Evolutionary conservation across 2,329 filamentous ascomycete genomes (phyloP).

Genomic region (Aureobasidium melanogenum): DNA sequence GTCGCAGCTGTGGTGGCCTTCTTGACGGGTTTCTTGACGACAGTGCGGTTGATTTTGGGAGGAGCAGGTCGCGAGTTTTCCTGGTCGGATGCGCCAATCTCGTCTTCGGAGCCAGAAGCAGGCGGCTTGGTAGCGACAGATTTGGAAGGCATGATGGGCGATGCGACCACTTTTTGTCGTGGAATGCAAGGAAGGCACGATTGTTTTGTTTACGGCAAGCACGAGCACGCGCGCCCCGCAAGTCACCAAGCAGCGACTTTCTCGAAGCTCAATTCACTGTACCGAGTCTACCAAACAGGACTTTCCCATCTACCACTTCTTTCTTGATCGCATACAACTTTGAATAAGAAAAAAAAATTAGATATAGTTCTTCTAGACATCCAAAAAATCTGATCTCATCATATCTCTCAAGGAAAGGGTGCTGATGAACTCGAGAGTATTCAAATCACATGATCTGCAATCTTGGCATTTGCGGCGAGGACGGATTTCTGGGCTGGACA

Average conservation of each 20-base stretch:
- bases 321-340: too few species aligned
- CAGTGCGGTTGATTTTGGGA: constrained; percentile 14
- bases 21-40: constrained; percentile 21
- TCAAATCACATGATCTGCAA: not conserved
- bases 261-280: not conserved
- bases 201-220: constrained; percentile 8
- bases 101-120: constrained; percentile 6
- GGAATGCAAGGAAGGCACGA: not conserved
- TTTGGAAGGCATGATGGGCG: constrained; percentile 1
- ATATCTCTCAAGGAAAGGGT: not conserved
- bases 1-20: constrained; percentile 22
- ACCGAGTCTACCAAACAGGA: not conserved
- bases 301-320: not conserved
- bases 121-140: constrained; percentile 8
- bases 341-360: too few species aligned
- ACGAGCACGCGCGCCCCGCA: constrained; percentile 1
- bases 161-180: not conserved
- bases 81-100: constrained; percentile 4
- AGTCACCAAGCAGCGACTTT: not conserved
- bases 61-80: not conserved
- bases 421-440: not conserved
- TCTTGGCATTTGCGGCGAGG: constrained; percentile 8
- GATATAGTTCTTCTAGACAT: too few species aligned
- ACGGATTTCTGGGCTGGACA: not conserved
- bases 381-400: too few species aligned